Conservation (phyloP, 2,329 filamentous ascomycete genomes). For the Pseudofabraea citricarpa region DNA sequence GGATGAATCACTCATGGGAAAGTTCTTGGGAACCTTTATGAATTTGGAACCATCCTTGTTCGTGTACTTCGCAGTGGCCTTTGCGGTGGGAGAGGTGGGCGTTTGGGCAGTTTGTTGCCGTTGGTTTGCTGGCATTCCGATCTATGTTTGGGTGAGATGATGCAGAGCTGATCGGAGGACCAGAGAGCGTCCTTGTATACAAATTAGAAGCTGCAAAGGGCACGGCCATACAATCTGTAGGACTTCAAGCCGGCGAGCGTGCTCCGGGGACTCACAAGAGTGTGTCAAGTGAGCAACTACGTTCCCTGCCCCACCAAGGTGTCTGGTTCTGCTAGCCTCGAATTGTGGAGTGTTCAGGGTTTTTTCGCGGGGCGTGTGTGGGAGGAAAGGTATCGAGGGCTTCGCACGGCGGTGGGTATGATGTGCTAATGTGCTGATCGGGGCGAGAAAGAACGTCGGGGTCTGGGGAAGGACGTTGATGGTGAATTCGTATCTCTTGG, state of each 20-base stretch:
- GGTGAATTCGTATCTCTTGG: slow-evolving; percentile 1
- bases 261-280: slow-evolving; percentile 16
- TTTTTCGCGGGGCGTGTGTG: slow-evolving; percentile 1
- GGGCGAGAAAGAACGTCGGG: too few species aligned
- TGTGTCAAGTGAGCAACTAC: slow-evolving; percentile 10
- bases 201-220: slow-evolving; percentile 12
- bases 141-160: slow-evolving; percentile 8
- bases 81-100: slow-evolving; percentile 47
- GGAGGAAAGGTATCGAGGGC: not conserved
- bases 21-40: slow-evolving; percentile 58
- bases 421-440: too few species aligned
- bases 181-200: slow-evolving; percentile 16
- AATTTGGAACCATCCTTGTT: slow-evolving; percentile 68
- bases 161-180: slow-evolving; percentile 11
- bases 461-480: not conserved
- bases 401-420: too few species aligned
- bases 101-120: slow-evolving; percentile 43
- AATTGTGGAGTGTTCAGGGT: not conserved
- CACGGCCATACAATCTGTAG: slow-evolving; percentile 5
- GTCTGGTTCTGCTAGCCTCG: slow-evolving; percentile 14
- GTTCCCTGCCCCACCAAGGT: slow-evolving; percentile 27
- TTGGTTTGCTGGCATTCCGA: slow-evolving; percentile 47
- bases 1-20: slow-evolving; percentile 42
- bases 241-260: slow-evolving; percentile 2
- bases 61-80: slow-evolving; percentile 55